Percentiles rank a stretch among this genome's conserved stretches.
Conservation (phyloP, 208 protist genomes). For the Phytomonas serpens region DNA sequence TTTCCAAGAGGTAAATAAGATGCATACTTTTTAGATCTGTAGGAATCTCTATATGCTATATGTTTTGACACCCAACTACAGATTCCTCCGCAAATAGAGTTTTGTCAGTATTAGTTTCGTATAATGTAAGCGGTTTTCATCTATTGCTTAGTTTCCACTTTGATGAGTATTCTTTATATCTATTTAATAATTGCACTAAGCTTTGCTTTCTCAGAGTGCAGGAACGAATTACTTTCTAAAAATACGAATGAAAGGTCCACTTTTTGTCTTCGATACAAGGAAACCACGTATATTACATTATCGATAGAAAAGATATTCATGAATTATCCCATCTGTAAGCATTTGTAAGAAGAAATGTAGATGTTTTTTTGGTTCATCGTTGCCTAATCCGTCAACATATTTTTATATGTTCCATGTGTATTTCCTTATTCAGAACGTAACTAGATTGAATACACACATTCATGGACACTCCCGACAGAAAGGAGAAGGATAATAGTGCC, state of each 20-base stretch:
- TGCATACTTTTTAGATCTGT: background rate
- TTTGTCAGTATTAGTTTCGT: constrained; percentile 13
- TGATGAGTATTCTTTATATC: background rate
- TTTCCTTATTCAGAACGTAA: background rate
- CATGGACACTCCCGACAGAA: background rate
- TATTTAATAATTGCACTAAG: background rate
- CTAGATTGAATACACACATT: constrained; percentile 4
- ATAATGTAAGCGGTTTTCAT: constrained; percentile 21
- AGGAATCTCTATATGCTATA: background rate
- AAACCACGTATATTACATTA: background rate
- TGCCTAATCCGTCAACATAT: background rate
- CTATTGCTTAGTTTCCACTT: background rate
- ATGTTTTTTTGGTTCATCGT: background rate
- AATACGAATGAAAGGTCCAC: background rate
- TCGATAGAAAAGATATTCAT: background rate
- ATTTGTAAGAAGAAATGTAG: background rate
- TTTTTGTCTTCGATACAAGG: too few relatives aligned
- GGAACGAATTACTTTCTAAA: background rate
- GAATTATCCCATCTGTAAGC: background rate
- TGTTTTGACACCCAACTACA: background rate
- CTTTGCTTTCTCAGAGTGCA: background rate
- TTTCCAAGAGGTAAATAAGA: background rate
- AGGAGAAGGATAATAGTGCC: background rate
- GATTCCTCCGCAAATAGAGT: background rate
- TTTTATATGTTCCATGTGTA: constrained; percentile 6